Percentiles rank a stretch among this genome's conserved stretches.
Evolutionary conservation across 208 protist genomes (phyloP).

Genomic region (Herpetomonas tarakana): DNA sequence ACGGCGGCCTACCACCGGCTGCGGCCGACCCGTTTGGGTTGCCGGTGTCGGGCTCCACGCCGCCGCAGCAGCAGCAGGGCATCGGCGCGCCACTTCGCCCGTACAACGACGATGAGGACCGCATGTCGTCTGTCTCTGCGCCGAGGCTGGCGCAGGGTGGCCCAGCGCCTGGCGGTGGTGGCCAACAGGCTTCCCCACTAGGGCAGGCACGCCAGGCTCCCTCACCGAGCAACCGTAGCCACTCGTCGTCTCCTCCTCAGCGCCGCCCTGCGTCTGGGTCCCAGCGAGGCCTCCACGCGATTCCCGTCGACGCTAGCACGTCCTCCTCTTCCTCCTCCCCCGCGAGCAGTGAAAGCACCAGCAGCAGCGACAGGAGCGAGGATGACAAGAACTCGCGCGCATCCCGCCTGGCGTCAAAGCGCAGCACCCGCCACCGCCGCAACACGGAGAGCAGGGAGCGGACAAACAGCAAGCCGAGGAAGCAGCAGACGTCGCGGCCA

Average conservation of each 20-base stretch:
- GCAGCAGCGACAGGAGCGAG: background rate
- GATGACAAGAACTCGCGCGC: background rate
- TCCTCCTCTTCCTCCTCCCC: background rate
- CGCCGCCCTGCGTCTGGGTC: background rate
- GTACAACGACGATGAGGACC: background rate
- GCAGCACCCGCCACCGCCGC: no score
- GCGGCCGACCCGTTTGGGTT: no score
- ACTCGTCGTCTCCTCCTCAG: background rate
- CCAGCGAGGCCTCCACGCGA: background rate
- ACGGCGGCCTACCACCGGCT: background rate
- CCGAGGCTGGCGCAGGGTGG: conserved; percentile 1
- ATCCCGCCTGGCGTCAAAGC: background rate
- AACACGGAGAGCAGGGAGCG: no score
- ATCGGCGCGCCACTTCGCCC: no score
- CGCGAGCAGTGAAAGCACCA: background rate
- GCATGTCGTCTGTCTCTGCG: background rate
- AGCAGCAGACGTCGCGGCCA: background rate
- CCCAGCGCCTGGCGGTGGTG: background rate
- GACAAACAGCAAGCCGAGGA: background rate
- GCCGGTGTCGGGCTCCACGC: no score
- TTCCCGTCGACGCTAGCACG: background rate
- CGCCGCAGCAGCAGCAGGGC: no score
- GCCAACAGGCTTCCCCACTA: no score
- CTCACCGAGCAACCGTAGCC: background rate
- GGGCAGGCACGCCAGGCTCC: no score